phyloP scores from a whole-genome alignment of 1,139 yeast species.

The Wickerhamiella pararugosa region DNA sequence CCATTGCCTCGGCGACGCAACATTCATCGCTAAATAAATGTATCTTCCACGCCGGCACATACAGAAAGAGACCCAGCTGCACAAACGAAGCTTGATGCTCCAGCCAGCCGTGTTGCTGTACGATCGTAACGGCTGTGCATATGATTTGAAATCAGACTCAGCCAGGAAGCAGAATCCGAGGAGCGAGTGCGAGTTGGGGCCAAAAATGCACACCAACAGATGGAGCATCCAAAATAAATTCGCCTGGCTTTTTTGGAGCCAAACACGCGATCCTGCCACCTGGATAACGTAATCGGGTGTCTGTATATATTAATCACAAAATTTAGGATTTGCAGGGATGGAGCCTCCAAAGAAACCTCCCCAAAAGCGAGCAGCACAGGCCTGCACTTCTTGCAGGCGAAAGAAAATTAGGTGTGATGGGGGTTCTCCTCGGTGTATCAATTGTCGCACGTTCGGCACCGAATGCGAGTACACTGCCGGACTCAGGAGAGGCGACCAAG shows the following conservation, averaged over 20 bases:
- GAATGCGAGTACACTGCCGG: conserved; percentile 11
- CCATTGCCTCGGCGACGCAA: too few species aligned
- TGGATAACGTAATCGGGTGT: not conserved
- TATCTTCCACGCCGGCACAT: too few species aligned
- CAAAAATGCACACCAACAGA: not conserved
- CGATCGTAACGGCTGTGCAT: too few species aligned
- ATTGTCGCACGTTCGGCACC: conserved; percentile 11
- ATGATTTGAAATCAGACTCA: too few species aligned
- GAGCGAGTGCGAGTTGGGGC: too few species aligned
- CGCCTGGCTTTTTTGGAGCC: conserved; percentile 4
- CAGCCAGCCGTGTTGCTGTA: too few species aligned
- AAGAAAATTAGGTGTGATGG: conserved; percentile 17
- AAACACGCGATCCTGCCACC: not conserved
- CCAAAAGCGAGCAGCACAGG: conserved; percentile 12
- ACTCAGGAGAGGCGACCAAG: not conserved
- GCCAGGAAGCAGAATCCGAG: too few species aligned
- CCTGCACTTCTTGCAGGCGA: conserved; percentile 16
- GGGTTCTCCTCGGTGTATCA: conserved; percentile 13
- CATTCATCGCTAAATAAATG: too few species aligned
- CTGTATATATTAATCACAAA: not conserved
- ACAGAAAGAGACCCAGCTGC: too few species aligned
- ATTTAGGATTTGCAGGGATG: not conserved
- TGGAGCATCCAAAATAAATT: not conserved
- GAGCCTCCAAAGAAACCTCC: conserved; percentile 9
- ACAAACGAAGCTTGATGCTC: too few species aligned